Percentiles rank a stretch among this genome's conserved stretches.
Conservation (phyloP, 441 rosid genomes). For the Melastoma candidum region DNA sequence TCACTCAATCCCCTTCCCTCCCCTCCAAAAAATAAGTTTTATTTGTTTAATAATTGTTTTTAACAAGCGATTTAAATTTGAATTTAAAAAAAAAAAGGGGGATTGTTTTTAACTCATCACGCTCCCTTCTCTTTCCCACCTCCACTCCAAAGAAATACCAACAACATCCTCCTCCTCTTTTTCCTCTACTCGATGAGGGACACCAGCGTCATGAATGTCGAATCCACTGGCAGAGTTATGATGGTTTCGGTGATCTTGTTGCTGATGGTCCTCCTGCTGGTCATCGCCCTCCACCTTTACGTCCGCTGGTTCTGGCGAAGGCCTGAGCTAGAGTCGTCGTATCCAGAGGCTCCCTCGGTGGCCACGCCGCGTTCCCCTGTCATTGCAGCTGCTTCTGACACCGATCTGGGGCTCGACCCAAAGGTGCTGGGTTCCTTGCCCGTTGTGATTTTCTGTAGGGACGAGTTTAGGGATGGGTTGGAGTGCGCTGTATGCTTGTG, state of each 20-base stretch:
- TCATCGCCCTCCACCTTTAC: slow-evolving; percentile 52
- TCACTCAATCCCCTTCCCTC: too few relatives aligned
- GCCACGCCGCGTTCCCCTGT: background rate
- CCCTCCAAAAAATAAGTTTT: too few relatives aligned
- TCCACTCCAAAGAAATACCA: too few relatives aligned
- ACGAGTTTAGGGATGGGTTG: slow-evolving; percentile 48
- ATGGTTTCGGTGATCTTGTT: slow-evolving; percentile 33
- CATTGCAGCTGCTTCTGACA: background rate
- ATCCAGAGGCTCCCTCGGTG: too few relatives aligned
- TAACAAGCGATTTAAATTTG: too few relatives aligned
- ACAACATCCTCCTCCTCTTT: too few relatives aligned
- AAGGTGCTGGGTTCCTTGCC: slow-evolving; percentile 44
- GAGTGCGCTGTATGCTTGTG: slow-evolving; percentile 66
- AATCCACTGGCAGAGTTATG: slow-evolving; percentile 51
- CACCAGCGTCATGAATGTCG: slow-evolving; percentile 2
- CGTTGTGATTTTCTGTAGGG: slow-evolving; percentile 26
- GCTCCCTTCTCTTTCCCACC: too few relatives aligned
- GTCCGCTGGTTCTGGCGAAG: slow-evolving; percentile 45
- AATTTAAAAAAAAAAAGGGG: too few relatives aligned
- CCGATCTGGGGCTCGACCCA: slow-evolving; percentile 31
- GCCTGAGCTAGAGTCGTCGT: too few relatives aligned
- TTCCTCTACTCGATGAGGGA: too few relatives aligned
- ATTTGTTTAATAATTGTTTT: too few relatives aligned
- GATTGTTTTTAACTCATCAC: too few relatives aligned
- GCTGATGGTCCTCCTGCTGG: slow-evolving; percentile 35